These are phyloP conservation scores for Boletus sensibilis DNA, from an alignment of 768 basidiomycete genomes.

Conservation along the genomic window DNA sequence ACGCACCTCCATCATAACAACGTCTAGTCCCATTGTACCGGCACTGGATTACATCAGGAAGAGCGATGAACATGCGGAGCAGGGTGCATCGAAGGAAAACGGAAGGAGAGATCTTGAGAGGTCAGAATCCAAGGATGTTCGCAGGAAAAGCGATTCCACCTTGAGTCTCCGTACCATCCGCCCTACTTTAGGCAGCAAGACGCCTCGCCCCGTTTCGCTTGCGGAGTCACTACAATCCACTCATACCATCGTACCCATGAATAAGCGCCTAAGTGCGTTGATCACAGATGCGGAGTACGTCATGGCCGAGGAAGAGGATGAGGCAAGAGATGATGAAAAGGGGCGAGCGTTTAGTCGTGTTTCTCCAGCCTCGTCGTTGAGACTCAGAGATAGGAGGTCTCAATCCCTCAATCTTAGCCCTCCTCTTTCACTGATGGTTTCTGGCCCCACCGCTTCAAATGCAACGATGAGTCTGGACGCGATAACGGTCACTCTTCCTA, in stretches of 20 bases:
- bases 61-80: slow-evolving; percentile 36
- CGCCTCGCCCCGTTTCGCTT: slow-evolving; percentile 73
- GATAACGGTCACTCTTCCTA: slow-evolving; percentile 29
- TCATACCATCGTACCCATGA: slow-evolving; percentile 65
- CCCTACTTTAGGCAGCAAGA: slow-evolving; percentile 46
- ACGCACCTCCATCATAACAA: slow-evolving; percentile 51
- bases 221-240: slow-evolving; percentile 75
- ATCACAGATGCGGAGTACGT: slow-evolving; percentile 66
- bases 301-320: slow-evolving; percentile 62
- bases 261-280: slow-evolving; percentile 66
- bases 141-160: slow-evolving; percentile 84
- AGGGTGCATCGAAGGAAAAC: slow-evolving; percentile 21
- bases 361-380: slow-evolving; percentile 47
- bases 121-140: slow-evolving; percentile 59
- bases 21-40: slow-evolving; percentile 54
- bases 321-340: slow-evolving; percentile 16
- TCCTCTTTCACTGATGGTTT: slow-evolving; percentile 30
- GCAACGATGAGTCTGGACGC: slow-evolving; percentile 33
- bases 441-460: slow-evolving; percentile 23
- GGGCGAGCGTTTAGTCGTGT: slow-evolving; percentile 20
- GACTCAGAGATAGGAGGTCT: slow-evolving; percentile 56
- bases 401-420: slow-evolving; percentile 58
- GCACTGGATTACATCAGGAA: slow-evolving; percentile 55
- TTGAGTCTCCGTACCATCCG: slow-evolving; percentile 73
- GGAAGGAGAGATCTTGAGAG: slow-evolving; percentile 33